A percentile compares a stretch with the other conserved stretches of the same genome.
These are phyloP conservation scores for Melanogaster broomeanus DNA, from an alignment of 768 basidiomycete genomes.

Conservation along the genomic window DNA sequence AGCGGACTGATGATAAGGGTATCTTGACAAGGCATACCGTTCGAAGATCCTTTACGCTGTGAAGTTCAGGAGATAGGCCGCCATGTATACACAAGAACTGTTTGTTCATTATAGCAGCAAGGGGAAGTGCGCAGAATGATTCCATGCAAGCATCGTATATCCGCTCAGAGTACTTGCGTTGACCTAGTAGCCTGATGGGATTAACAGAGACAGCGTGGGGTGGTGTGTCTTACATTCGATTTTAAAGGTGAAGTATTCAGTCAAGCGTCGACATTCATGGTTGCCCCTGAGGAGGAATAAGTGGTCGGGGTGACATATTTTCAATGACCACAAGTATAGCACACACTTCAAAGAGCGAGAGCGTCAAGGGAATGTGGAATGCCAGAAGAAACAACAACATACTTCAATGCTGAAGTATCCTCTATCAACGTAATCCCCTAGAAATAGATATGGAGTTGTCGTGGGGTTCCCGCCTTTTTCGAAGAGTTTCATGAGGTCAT, in stretches of 20 bases:
- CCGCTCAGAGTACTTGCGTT: constrained; percentile 76
- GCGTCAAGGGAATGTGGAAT: constrained; percentile 2
- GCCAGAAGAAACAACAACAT: constrained; percentile 8
- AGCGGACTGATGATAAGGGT: not conserved
- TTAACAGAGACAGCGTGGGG: constrained; percentile 1
- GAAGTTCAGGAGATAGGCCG: constrained; percentile 68
- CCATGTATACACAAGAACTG: constrained; percentile 80
- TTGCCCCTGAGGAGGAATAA: constrained; percentile 64
- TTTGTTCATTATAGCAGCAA: constrained; percentile 80
- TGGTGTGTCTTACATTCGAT: constrained; percentile 39
- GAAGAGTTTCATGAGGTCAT: constrained; percentile 79
- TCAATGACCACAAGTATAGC: constrained; percentile 62
- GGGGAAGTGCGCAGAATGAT: constrained; percentile 68
- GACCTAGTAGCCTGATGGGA: constrained; percentile 41
- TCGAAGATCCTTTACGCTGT: constrained; percentile 67
- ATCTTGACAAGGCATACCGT: constrained; percentile 38
- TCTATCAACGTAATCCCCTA: constrained; percentile 76
- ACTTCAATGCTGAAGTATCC: constrained; percentile 80
- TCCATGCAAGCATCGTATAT: constrained; percentile 77
- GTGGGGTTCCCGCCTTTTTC: constrained; percentile 77
- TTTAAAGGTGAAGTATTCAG: constrained; percentile 66
- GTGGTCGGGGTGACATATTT: constrained; percentile 63
- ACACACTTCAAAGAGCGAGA: constrained; percentile 42
- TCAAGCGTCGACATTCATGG: constrained; percentile 67
- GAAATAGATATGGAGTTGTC: constrained; percentile 71